These are phyloP conservation scores for Adansonia gregorii DNA, from an alignment of 441 rosid species.

Conservation along the genomic window DNA sequence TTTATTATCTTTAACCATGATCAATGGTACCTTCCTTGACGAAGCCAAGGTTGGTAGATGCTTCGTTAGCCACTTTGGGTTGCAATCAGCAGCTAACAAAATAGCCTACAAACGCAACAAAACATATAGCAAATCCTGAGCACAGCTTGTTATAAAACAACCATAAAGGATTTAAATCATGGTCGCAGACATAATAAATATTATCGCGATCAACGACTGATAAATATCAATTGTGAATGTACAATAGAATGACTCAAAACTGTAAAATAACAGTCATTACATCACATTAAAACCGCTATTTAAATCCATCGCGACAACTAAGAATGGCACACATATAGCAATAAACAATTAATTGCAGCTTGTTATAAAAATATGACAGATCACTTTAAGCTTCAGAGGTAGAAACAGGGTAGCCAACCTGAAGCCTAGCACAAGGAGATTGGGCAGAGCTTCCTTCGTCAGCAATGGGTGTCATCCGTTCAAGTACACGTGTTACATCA, in stretches of 20 bases:
- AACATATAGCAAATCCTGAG: not conserved
- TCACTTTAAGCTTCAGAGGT: not conserved
- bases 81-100: slow-evolving; percentile 74
- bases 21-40: slow-evolving; percentile 66
- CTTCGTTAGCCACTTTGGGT: slow-evolving; percentile 74
- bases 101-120: slow-evolving; percentile 45
- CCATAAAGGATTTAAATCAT: no score
- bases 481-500: slow-evolving; percentile 89
- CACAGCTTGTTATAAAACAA: not conserved
- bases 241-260: no score
- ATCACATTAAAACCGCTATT: no score
- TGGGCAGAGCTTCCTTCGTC: slow-evolving; percentile 30
- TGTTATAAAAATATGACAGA: not conserved
- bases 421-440: slow-evolving; percentile 55
- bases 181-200: no score
- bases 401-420: slow-evolving; percentile 44
- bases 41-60: slow-evolving; percentile 73
- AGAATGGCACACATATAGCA: not conserved
- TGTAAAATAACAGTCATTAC: no score
- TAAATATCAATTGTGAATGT: no score
- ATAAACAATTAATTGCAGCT: not conserved
- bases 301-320: no score
- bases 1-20: slow-evolving; percentile 59
- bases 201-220: no score
- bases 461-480: slow-evolving; percentile 57